Evolutionary conservation across 495 filamentous ascomycete genomes (phyloP).

Genomic region (Aspergillus nanangensis): DNA sequence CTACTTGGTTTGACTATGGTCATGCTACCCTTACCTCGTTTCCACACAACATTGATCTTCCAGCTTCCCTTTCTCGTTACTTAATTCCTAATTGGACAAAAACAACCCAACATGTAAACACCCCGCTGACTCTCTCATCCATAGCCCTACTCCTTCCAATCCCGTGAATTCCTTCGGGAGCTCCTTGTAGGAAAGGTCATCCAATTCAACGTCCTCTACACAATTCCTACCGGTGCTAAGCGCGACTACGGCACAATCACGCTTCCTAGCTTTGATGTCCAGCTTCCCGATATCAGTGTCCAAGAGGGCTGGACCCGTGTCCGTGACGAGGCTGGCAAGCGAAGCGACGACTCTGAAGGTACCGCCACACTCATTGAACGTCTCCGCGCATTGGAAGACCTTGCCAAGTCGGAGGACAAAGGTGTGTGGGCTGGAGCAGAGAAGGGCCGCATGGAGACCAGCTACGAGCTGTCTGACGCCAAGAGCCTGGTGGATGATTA

Average conservation of each 20-base stretch:
- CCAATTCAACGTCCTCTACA: conserved; percentile 78
- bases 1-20: too few species aligned
- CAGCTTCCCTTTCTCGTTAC: neutral
- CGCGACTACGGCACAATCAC: conserved; percentile 82
- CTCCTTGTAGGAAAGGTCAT: conserved; percentile 80
- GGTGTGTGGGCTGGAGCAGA: conserved; percentile 66
- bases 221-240: conserved; percentile 70
- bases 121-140: conserved; percentile 3
- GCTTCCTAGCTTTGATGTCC: conserved; percentile 64
- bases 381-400: conserved; percentile 71
- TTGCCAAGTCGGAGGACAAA: conserved; percentile 70
- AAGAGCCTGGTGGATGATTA: conserved; percentile 68
- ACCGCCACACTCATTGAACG: conserved; percentile 64
- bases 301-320: conserved; percentile 87
- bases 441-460: conserved; percentile 62
- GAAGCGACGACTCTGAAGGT: conserved; percentile 78
- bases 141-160: conserved; percentile 80
- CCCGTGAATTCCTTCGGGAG: conserved; percentile 84
- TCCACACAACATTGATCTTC: too few species aligned
- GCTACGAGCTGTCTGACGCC: conserved; percentile 70
- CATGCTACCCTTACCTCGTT: too few species aligned
- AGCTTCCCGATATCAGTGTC: conserved; percentile 73
- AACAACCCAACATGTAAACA: too few species aligned
- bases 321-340: conserved; percentile 81
- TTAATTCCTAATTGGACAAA: neutral